These are phyloP conservation scores for Cutaneotrichosporon sp. DNA, from an alignment of 1,284 basidiomycete genomes.

Conservation along the genomic window DNA sequence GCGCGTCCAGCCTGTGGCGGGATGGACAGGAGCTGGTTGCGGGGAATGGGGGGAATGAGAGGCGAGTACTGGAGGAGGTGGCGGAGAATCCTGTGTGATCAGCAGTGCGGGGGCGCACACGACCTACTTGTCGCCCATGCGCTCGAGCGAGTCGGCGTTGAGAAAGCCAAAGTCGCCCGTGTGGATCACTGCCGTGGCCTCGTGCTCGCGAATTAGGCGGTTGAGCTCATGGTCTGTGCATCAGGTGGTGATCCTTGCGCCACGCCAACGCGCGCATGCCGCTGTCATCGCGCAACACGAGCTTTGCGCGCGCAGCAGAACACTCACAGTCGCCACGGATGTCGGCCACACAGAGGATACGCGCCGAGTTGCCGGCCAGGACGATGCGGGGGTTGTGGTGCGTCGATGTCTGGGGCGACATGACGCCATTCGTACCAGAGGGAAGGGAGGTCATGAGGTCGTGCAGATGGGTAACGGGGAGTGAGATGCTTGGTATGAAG, in stretches of 20 bases:
- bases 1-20: constrained; percentile 57
- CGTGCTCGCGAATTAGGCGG: constrained; percentile 81
- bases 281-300: not conserved
- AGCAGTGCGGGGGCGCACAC: constrained; percentile 9
- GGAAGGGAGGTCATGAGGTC: constrained; percentile 11
- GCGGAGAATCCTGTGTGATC: constrained; percentile 67
- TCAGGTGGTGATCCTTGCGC: constrained; percentile 15
- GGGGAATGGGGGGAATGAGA: constrained; percentile 80
- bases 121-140: constrained; percentile 80
- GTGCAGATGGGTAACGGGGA: not conserved
- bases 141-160: constrained; percentile 76
- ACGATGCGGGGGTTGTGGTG: constrained; percentile 38
- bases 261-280: not conserved
- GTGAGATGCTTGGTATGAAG: not conserved
- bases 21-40: constrained; percentile 75
- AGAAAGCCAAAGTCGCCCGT: constrained; percentile 99
- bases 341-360: constrained; percentile 95
- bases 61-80: constrained; percentile 98
- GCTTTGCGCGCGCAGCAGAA: not conserved
- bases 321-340: constrained; percentile 70
- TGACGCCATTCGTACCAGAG: constrained; percentile 22
- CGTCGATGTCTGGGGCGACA: constrained; percentile 16
- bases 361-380: constrained; percentile 60
- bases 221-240: constrained; percentile 70
- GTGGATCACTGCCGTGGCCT: constrained; percentile 93